These are phyloP conservation scores for Grosmannia serpens DNA, from an alignment of 2,329 filamentous ascomycete genomes.

Conservation along the genomic window DNA sequence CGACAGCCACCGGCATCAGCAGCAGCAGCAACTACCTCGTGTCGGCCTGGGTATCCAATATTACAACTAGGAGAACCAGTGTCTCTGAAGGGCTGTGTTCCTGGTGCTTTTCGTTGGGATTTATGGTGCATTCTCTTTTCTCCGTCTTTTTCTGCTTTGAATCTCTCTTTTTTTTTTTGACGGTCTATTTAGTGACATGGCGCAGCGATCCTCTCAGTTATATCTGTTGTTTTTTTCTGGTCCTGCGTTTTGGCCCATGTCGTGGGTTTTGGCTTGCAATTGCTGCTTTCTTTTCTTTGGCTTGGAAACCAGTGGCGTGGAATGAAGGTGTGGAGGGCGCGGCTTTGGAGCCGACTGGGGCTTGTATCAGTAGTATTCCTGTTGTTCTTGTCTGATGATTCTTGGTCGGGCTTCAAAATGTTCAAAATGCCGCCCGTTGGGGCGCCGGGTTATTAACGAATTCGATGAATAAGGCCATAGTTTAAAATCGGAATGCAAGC, in stretches of 20 bases:
- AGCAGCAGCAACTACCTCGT: conserved; percentile 14
- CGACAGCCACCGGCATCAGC: conserved; percentile 10
- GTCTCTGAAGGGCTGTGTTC: background rate
- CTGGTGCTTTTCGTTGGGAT: background rate
- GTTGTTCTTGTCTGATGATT: background rate
- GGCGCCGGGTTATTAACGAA: background rate
- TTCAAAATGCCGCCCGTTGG: background rate
- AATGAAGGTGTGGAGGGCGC: background rate
- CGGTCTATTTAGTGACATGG: background rate
- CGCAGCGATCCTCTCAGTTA: background rate
- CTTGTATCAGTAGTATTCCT: background rate
- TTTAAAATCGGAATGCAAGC: background rate
- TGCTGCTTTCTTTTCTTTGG: background rate
- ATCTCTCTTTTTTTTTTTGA: background rate
- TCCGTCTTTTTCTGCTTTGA: background rate
- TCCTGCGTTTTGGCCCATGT: background rate
- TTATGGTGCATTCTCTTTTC: background rate
- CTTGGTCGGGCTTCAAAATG: background rate
- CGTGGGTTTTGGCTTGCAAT: background rate
- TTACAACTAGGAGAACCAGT: background rate
- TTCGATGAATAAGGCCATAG: background rate
- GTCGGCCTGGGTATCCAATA: conserved; percentile 39
- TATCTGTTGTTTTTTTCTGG: background rate
- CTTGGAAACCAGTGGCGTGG: background rate
- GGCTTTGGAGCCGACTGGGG: background rate